Percentiles rank a stretch among this genome's conserved stretches.
phyloP scores from a whole-genome alignment of 2,329 filamentous ascomycete genomes.

The Ophiostoma himal-ulmi region DNA sequence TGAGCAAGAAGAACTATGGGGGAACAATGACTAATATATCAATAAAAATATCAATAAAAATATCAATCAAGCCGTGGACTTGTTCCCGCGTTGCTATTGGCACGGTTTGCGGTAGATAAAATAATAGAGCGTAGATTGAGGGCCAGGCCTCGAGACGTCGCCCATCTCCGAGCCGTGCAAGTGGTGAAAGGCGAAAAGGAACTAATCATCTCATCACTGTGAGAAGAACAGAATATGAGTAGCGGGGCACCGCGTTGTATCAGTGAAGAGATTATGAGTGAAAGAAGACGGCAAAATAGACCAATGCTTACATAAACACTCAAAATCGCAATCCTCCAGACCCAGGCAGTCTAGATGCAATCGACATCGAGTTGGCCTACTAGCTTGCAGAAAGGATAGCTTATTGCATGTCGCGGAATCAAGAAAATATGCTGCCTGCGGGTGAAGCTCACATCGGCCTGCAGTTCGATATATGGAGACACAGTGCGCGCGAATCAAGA shows the following conservation, averaged over 20 bases:
- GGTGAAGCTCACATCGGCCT: not conserved
- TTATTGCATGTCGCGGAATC: not conserved
- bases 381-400: not conserved
- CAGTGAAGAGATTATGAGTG: not conserved
- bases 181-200: not conserved
- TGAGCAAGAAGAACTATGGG: not conserved
- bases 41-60: too few relatives aligned
- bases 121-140: not conserved
- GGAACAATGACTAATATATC: not conserved
- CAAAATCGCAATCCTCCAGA: too few relatives aligned
- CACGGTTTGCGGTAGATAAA: slow-evolving; percentile 1
- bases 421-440: not conserved
- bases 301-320: not conserved
- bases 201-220: not conserved
- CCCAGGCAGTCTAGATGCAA: not conserved
- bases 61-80: not conserved
- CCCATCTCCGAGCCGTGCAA: slow-evolving; percentile 2
- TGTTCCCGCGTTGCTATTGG: not conserved
- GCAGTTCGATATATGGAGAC: not conserved
- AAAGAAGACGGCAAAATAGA: not conserved
- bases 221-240: not conserved
- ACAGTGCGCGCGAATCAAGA: not conserved
- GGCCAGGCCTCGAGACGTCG: slow-evolving; percentile 1
- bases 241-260: not conserved
- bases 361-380: not conserved